Base-by-base conservation (phyloP, 1,139 yeast genomes). In the Hansenula sp. region DNA sequence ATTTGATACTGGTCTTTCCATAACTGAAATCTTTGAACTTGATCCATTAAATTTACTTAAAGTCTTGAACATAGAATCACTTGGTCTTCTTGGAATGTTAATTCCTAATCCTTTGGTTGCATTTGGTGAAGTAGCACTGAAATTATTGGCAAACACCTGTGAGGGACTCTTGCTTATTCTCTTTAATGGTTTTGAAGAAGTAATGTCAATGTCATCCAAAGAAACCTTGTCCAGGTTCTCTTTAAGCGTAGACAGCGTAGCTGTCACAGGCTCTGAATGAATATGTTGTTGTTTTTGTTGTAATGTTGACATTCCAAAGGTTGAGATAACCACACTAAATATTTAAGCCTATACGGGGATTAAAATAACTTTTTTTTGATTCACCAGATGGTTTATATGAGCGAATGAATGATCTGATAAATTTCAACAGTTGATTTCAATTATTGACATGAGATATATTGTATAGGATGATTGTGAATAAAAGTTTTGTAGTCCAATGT, bases 1-100 rank as follows among this genome's bases (percentile, higher is more conserved):
- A 36, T 55, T 51, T 10, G 59, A 55, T 7, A 52, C 53, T 0
- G 59, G 59, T 44, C 59, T 47, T 21, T 51, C 55, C 40, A 50
- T 18, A 7, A 46, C 39, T 2, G 51, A 41, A 3, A 45, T 39
- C 16, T 41, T 43, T 24, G 44, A 24, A 26, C 12, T 37, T 25
- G 44, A 30, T 33, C 35, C 33, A n/a, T 40, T 44, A 25, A 16
- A 27, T 26, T 17, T 17, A 12, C 20, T 34, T 3, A 34, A 7
- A 14, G 27, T 35, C 17, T 16, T 40, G 32, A 30, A 30, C 40
- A 48, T 40, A 6, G 44, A 37, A 30, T 53, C 59, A 30, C 55
- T 50, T 8, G 59, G 59, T 34, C 59, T 45, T 24, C 52, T 45
- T 2, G 55, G 47, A 2, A 42, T n/a, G 2, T 38, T 29, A 11